These are phyloP conservation scores for Blastobotrys illinoisensis DNA, from an alignment of 1,139 yeast species.

Conservation along the genomic window DNA sequence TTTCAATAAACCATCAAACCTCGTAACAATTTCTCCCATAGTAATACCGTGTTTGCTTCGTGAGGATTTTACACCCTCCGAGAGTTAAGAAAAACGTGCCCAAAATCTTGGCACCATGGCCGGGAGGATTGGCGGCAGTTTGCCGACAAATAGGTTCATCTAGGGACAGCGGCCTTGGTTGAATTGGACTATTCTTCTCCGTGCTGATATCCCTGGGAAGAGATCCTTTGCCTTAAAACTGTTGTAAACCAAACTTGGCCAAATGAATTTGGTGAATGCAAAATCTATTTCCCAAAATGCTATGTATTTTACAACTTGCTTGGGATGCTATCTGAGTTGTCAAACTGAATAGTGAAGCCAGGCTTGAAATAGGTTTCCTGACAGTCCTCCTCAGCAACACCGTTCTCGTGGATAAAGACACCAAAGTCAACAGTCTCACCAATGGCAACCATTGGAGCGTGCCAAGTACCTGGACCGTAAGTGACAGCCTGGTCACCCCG, in stretches of 20 bases:
- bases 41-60: too few species aligned
- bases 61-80: too few species aligned
- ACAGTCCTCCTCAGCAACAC: slow-evolving; percentile 72
- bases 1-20: too few species aligned
- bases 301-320: slow-evolving; percentile 7
- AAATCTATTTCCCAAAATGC: not conserved
- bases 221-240: too few species aligned
- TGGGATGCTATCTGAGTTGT: slow-evolving; percentile 2
- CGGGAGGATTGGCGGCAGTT: too few species aligned
- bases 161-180: too few species aligned
- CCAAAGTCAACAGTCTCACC: slow-evolving; percentile 64
- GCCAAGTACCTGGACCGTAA: slow-evolving; percentile 77
- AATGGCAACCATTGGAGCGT: slow-evolving; percentile 88
- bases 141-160: too few species aligned
- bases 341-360: slow-evolving; percentile 11
- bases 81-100: too few species aligned
- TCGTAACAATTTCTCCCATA: too few species aligned
- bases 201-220: too few species aligned
- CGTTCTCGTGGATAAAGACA: slow-evolving; percentile 79
- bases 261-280: not conserved
- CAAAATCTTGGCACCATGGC: too few species aligned
- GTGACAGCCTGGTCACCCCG: slow-evolving; percentile 85
- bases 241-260: not conserved
- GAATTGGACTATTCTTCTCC: too few species aligned
- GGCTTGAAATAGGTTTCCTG: slow-evolving; percentile 72